phyloP scores from a whole-genome alignment of 495 filamentous ascomycete species.

The Amphirosellinia nigrospora region DNA sequence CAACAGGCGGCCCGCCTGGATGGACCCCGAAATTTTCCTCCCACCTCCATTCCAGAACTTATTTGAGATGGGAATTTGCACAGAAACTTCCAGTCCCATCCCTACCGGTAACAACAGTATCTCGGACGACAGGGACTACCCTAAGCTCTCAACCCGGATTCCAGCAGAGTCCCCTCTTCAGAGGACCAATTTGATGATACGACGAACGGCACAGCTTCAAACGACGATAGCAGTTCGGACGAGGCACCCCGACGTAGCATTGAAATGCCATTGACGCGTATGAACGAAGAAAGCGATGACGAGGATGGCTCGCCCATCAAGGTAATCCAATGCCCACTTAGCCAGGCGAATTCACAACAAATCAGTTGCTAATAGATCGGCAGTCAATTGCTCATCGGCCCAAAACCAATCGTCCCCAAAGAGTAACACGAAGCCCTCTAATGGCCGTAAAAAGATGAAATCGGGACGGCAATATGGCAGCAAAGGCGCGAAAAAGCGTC shows the following conservation, averaged over 20 bases:
- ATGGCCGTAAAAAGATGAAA: constrained; percentile 47
- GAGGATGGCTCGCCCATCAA: constrained; percentile 47
- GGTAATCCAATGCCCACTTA: constrained; percentile 27
- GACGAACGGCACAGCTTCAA: constrained; percentile 39
- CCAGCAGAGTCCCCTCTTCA: constrained; percentile 32
- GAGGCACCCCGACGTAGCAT: constrained; percentile 30
- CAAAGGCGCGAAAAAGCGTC: constrained; percentile 41
- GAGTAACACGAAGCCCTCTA: constrained; percentile 30
- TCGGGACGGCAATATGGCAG: constrained; percentile 44
- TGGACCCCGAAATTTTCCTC: constrained; percentile 54
- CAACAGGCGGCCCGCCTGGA: constrained; percentile 47
- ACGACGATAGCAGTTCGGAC: constrained; percentile 51
- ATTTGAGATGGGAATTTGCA: constrained; percentile 71
- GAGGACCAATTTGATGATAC: constrained; percentile 36
- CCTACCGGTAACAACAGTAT: constrained; percentile 69
- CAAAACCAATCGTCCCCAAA: constrained; percentile 34
- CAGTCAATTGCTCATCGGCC: constrained; percentile 28
- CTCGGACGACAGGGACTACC: constrained; percentile 61
- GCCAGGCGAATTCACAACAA: neutral
- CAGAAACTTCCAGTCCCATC: constrained; percentile 55
- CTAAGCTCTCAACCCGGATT: constrained; percentile 60
- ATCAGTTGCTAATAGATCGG: constrained; percentile 20
- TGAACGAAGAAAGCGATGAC: constrained; percentile 60
- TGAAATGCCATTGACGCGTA: constrained; percentile 46
- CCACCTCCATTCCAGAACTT: constrained; percentile 65